Evolutionary conservation across 768 basidiomycete species (phyloP), one percentile per base, ranked within the genome.

Genomic region (Rhizopogon vulgaris): DNA sequence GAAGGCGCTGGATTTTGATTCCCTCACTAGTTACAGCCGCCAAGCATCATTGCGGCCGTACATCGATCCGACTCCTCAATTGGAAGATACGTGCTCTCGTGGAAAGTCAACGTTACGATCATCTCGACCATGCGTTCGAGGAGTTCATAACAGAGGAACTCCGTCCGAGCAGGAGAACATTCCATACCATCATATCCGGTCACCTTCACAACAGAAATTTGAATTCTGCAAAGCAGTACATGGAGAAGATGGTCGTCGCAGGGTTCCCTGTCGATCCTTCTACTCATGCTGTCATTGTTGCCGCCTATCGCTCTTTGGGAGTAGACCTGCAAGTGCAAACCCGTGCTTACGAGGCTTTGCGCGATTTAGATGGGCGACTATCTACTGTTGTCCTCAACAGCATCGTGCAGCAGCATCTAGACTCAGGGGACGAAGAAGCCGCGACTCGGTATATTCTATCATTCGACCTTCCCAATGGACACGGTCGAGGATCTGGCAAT

Each of bases 181-280:
- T 77, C 62, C 85, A 89, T 58, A 72, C 85, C 14, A 72, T 90
- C 37, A 68, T 90, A 11, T 74, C 79, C 10, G 85, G 82, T 28
- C 77, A 84, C 63, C 71, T 91, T 51, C 83, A 79, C 60, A 90
- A 90, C 63, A 72, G 76, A 65, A 76, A 89, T 62, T 64, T 90
- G 41, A 58, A 64, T 51, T 73, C 73, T 38, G 85, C 85, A 43
- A 79, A 76, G 64, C 63, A 66, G 27, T 74, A 67, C 56, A 66
- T 90, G n/a, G 68, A 66, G 10, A 54, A 56, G 18, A 91, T 92
- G 89, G 66, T 72, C 56, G 60, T 71, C 24, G 73, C 79, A 6
- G 83, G 83, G 1, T 73, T 79, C 58, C 71, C 73, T 11, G 65
- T 78, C 56, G 77, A 85, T 57, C 64, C 75, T 5, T 71, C 75